phyloP scores from a whole-genome alignment of 331 rosid genomes.

The Erythrophleum ivorense region DNA sequence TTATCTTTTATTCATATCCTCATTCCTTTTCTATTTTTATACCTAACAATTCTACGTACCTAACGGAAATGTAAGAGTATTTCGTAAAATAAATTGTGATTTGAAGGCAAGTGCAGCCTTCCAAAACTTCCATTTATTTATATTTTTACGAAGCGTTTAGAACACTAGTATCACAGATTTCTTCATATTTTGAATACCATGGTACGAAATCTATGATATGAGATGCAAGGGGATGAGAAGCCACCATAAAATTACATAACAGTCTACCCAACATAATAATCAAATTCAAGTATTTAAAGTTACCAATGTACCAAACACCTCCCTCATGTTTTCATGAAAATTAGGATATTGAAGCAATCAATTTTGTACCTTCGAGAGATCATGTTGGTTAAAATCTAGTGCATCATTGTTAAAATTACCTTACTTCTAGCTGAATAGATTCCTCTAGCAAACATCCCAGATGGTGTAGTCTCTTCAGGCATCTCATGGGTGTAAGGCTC shows the following conservation, averaged over 20 bases:
- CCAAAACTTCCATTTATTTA: background rate
- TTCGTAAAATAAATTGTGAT: background rate
- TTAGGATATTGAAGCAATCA: constrained; percentile 17
- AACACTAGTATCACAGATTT: background rate
- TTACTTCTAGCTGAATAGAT: constrained; percentile 84
- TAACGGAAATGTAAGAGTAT: too few species aligned
- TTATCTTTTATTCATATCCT: too few species aligned
- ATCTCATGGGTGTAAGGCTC: constrained; percentile 86
- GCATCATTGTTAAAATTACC: constrained; percentile 49
- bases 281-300: too few species aligned
- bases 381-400: background rate
- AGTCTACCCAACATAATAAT: too few species aligned
- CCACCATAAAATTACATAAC: background rate
- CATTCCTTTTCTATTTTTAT: too few species aligned
- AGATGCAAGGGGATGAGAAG: background rate
- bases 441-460: constrained; percentile 97
- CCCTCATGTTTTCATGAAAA: constrained; percentile 9
- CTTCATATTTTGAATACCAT: background rate
- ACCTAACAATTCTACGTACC: too few species aligned
- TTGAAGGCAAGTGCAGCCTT: constrained; percentile 23
- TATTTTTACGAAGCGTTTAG: background rate
- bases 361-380: constrained; percentile 19
- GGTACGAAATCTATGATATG: background rate
- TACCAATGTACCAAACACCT: background rate
- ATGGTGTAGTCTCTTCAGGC: constrained; percentile 95